These are phyloP conservation scores for Calycina herbarum DNA, from an alignment of 2,329 filamentous ascomycete genomes.

Conservation along the genomic window DNA sequence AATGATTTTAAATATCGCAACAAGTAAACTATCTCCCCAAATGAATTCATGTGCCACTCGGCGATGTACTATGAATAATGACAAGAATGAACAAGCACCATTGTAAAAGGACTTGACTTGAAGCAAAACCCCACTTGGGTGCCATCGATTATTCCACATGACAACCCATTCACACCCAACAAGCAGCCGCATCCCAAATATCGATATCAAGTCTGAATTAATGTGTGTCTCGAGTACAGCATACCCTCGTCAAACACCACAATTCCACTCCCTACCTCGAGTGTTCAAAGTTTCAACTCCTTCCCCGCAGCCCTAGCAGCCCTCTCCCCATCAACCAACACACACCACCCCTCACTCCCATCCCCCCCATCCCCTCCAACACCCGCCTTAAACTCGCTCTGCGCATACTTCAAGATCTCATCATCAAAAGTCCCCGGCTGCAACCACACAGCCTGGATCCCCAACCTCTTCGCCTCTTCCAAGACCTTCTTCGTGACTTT, in stretches of 20 bases:
- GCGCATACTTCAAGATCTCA: constrained; percentile 69
- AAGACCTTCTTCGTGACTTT: constrained; percentile 72
- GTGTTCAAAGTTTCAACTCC: constrained; percentile 27
- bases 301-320: constrained; percentile 57
- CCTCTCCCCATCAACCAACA: constrained; percentile 78
- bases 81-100: too few relatives aligned
- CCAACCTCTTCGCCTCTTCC: constrained; percentile 71
- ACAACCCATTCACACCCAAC: too few relatives aligned
- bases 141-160: too few relatives aligned
- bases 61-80: too few relatives aligned
- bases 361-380: constrained; percentile 64
- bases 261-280: constrained; percentile 1
- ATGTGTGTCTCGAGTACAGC: not conserved
- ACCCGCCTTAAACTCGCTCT: constrained; percentile 69
- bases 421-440: constrained; percentile 89
- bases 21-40: too few relatives aligned
- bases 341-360: constrained; percentile 80
- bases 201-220: not conserved
- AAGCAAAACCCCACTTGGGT: too few relatives aligned
- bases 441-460: constrained; percentile 78
- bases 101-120: too few relatives aligned
- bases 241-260: constrained; percentile 4
- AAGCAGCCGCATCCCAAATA: too few relatives aligned
- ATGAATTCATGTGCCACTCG: too few relatives aligned
- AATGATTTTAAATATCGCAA: too few relatives aligned